Base-by-base conservation (phyloP, 352 stramenopile genomes). In the Peronospora belbahrii region DNA sequence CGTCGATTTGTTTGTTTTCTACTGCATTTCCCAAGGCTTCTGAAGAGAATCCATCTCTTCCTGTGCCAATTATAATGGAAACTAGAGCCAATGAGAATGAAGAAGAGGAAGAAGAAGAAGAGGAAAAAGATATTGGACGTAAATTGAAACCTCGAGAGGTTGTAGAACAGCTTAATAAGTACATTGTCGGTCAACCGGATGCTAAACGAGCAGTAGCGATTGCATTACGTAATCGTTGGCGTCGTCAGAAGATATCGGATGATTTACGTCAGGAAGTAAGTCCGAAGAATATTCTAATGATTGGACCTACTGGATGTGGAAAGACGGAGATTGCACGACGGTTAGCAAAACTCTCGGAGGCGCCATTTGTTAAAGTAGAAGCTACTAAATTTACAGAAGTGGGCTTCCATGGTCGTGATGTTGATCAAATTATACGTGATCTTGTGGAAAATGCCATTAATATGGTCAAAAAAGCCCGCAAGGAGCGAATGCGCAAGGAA, bases 321-420 rank as follows among this genome's bases (percentile, higher is more conserved):
- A 97, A 98, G 71, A 99, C 96, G 6, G 96, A 99, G 80, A 98
- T 99, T 38, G 96, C 95, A 6, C 72, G 96, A 24, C 85, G 96
- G 7, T 88, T 99, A 49, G 96, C 96, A 13, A 98, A 97, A 67
- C 77, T 99, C 20, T 96, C 83, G 25, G 83, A 98, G 53, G 95
- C 96, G 22, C 96, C 96, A 25, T 99, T 99, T 62, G 85, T 98
- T 42, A 99, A 98, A 60, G 83, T 96, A 22, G 96, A 99, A 65
- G 97, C 97, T 6, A 99, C 96, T 25, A 99, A 99, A 76, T 99
- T 99, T 67, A 99, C 96, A 1, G 97, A 99, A 76, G 96, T 99
- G 32, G 97, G 97, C 17, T 99, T 99, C 63, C 96, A 99, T 67
- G 96, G 97, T 36, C 75, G 95, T n/a, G 97, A 99, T 69, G 96